Base-by-base conservation (phyloP, 1,284 basidiomycete species). In the Ceratobasidium sp. region DNA sequence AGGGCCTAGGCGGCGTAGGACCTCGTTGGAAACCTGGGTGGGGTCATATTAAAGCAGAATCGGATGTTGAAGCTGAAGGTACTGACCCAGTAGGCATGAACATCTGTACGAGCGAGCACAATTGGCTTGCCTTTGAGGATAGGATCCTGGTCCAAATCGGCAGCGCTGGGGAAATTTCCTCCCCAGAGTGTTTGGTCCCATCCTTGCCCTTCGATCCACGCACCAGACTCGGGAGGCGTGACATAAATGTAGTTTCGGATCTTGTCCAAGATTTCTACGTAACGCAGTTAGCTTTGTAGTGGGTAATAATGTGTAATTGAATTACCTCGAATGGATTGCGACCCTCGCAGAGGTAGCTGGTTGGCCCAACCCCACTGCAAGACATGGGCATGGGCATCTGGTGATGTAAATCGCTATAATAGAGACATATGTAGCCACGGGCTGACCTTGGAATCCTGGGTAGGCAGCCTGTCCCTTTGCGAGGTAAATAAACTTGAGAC, bases 171-270 rank as follows among this genome's bases (percentile, higher is more conserved):
- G 75, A 94, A 96, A 31, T 82, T 77, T 20, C 82, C 85, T 0
- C 83, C 71, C 77, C 79, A 85, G 2, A 77, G 73, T 3, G 91
- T 96, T 78, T 98, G 94, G 76, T 98, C 93, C 94, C 95, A 98
- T 4, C 94, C 95, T 81, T 91, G 86, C 2, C 93, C 95, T 74
- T 89, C 81, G 65, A 97, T 86, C 93, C 93, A 96, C 3, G 78
- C 80, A 3, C 62, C 60, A 17, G 35, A 27, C 68, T 69, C 56
- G 5, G 27, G 40, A 17, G 57, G 43, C 10, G 47, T 52, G 15
- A 15, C 43, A 8, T 53, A 25, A 17, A 65, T 31, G 27, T 54
- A 65, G 10, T 27, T 15, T 35, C 45, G 12, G 34, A 53, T 54
- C 31, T 54, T 65, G 17, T 17, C 25, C 10, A 49, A 40, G 20